These are phyloP conservation scores for Pythium phragmiticola DNA, from an alignment of 352 stramenopile genomes.

Conservation along the genomic window DNA sequence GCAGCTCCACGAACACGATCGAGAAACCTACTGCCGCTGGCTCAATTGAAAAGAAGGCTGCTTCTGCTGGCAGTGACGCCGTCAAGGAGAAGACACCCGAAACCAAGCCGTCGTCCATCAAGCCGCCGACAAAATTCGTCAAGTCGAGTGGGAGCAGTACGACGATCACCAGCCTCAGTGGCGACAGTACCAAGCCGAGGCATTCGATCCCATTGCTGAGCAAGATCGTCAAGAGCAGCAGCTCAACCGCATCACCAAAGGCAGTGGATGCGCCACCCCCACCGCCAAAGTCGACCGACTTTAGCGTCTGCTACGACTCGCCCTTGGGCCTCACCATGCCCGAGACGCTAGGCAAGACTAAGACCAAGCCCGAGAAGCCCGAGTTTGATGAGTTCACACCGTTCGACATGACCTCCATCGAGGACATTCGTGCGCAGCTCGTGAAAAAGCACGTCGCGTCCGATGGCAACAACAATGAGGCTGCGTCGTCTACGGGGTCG, in stretches of 20 bases:
- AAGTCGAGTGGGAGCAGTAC: slow-evolving; percentile 5
- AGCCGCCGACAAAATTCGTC: slow-evolving; percentile 27
- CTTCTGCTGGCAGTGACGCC: neutral
- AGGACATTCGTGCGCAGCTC: slow-evolving; percentile 57
- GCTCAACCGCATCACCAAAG: slow-evolving; percentile 22
- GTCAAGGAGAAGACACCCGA: slow-evolving; percentile 9
- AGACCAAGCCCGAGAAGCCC: slow-evolving; percentile 15
- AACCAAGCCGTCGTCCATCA: slow-evolving; percentile 19
- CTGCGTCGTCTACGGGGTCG: slow-evolving; percentile 1
- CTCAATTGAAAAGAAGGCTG: slow-evolving; percentile 17
- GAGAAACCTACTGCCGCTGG: slow-evolving; percentile 3
- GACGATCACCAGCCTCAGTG: neutral
- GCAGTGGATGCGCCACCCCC: slow-evolving; percentile 4
- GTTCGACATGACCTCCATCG: slow-evolving; percentile 55
- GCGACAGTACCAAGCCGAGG: slow-evolving; percentile 20
- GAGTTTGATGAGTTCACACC: slow-evolving; percentile 29
- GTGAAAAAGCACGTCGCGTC: slow-evolving; percentile 47
- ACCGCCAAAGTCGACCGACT: slow-evolving; percentile 1
- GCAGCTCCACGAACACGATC: slow-evolving; percentile 1
- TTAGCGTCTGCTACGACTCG: slow-evolving; percentile 25
- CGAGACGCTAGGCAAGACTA: slow-evolving; percentile 9
- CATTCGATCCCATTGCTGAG: slow-evolving; percentile 37
- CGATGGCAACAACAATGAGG: slow-evolving; percentile 20
- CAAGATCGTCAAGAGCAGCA: slow-evolving; percentile 41
- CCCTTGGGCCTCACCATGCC: slow-evolving; percentile 25